phyloP scores from a whole-genome alignment of 2,329 filamentous ascomycete species.

The Gremmenia infestans region DNA sequence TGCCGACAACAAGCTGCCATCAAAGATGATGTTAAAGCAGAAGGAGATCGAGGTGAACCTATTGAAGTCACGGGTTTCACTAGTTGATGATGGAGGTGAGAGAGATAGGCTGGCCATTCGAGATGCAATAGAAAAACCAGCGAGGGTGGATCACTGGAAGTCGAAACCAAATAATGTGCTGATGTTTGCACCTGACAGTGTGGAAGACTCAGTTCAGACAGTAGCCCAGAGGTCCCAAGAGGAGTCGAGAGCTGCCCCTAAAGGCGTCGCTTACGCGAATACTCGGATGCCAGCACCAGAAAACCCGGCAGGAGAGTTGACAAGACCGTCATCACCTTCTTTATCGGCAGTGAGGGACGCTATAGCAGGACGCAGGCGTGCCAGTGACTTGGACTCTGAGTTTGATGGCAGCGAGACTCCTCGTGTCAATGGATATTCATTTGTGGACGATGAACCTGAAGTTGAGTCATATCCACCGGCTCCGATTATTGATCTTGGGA shows the following conservation, averaged over 20 bases:
- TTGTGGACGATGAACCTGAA: conserved; percentile 76
- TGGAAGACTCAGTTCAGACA: conserved; percentile 57
- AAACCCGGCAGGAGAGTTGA: conserved; percentile 34
- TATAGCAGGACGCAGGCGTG: conserved; percentile 66
- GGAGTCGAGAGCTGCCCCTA: conserved; percentile 69
- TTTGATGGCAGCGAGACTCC: conserved; percentile 68
- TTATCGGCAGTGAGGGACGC: conserved; percentile 80
- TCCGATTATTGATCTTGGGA: conserved; percentile 52
- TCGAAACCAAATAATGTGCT: conserved; percentile 71
- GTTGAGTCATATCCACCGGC: conserved; percentile 37
- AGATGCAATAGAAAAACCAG: conserved; percentile 66
- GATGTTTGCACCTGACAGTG: conserved; percentile 75
- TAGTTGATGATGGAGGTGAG: conserved; percentile 51
- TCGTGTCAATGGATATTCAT: conserved; percentile 86
- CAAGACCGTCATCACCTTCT: conserved; percentile 69
- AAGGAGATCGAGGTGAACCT: conserved; percentile 55
- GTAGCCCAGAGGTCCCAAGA: conserved; percentile 63
- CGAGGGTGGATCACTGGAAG: conserved; percentile 73
- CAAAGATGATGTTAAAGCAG: conserved; percentile 70
- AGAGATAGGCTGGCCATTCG: conserved; percentile 58
- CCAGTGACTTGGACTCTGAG: conserved; percentile 56
- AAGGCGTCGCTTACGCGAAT: conserved; percentile 73
- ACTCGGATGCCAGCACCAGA: conserved; percentile 64
- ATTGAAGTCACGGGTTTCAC: conserved; percentile 38
- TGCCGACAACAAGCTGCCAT: conserved; percentile 77